phyloP scores from a whole-genome alignment of 2,329 filamentous ascomycete species.

The Aspergillus felis region DNA sequence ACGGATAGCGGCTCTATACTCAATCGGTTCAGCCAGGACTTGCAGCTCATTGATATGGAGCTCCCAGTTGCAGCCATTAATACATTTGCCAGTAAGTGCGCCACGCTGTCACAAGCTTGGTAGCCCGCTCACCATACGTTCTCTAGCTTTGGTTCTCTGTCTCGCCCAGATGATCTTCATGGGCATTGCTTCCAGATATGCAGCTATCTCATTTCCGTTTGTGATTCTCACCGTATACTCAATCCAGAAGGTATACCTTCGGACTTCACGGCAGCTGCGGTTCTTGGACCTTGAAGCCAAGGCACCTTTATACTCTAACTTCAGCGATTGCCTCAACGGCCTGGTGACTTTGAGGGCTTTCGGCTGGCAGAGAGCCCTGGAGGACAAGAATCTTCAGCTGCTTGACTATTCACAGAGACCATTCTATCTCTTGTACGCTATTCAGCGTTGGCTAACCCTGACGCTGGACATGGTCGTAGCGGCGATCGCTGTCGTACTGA shows the following conservation, averaged over 20 bases:
- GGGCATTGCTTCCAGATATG: conserved; percentile 44
- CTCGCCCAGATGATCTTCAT: conserved; percentile 50
- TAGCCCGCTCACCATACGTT: conserved; percentile 3
- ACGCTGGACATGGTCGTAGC: conserved; percentile 50
- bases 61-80: conserved; percentile 40
- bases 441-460: conserved; percentile 57
- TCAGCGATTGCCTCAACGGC: conserved; percentile 55
- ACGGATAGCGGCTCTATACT: conserved; percentile 41
- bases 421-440: conserved; percentile 54
- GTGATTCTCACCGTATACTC: conserved; percentile 46
- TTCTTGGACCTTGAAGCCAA: conserved; percentile 61
- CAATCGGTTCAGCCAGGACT: conserved; percentile 45
- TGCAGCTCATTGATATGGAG: conserved; percentile 43
- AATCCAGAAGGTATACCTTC: conserved; percentile 56
- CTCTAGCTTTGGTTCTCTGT: conserved; percentile 26
- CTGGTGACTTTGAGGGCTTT: conserved; percentile 56
- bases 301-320: conserved; percentile 55
- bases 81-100: conserved; percentile 31
- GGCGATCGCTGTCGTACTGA: conserved; percentile 46
- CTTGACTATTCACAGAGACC: conserved; percentile 55
- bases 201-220: conserved; percentile 50
- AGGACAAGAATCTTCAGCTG: conserved; percentile 44
- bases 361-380: conserved; percentile 47
- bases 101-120: too few species aligned
- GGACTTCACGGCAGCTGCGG: conserved; percentile 58